Percentiles rank a stretch among this genome's conserved stretches.
Conservation (phyloP, 257 asterid genomes). For the Primulina huaijiensis region DNA sequence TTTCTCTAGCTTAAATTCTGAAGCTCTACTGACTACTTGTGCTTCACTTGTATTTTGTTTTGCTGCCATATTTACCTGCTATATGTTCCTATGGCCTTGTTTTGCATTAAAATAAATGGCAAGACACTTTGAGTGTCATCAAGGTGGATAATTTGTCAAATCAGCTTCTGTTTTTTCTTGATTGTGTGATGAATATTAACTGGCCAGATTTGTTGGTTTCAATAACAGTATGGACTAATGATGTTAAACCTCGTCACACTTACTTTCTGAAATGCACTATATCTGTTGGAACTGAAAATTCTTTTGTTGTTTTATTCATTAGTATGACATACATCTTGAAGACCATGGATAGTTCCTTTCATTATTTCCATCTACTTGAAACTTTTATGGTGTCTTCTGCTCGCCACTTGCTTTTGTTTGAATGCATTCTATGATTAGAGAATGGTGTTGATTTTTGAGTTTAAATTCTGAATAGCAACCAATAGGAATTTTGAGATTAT, state of each 20-base stretch:
- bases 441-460: background rate
- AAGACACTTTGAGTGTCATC: background rate
- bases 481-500: background rate
- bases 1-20: background rate
- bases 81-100: background rate
- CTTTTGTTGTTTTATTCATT: background rate
- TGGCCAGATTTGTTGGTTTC: constrained; percentile 12
- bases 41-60: background rate
- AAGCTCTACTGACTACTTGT: background rate
- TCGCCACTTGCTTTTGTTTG: background rate
- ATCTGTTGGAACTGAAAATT: background rate
- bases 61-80: background rate
- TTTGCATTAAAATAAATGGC: background rate
- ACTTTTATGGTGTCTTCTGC: background rate
- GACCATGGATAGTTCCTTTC: constrained; percentile 15
- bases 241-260: background rate
- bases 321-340: constrained; percentile 2
- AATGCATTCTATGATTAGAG: constrained; percentile 1
- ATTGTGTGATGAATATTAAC: constrained; percentile 14
- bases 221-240: background rate
- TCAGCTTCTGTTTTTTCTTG: constrained; percentile 9
- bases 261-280: constrained; percentile 1
- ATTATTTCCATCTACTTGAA: background rate
- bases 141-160: background rate
- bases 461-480: background rate